These are phyloP conservation scores for Fusarium burgessii DNA, from an alignment of 2,329 filamentous ascomycete species.

Conservation along the genomic window DNA sequence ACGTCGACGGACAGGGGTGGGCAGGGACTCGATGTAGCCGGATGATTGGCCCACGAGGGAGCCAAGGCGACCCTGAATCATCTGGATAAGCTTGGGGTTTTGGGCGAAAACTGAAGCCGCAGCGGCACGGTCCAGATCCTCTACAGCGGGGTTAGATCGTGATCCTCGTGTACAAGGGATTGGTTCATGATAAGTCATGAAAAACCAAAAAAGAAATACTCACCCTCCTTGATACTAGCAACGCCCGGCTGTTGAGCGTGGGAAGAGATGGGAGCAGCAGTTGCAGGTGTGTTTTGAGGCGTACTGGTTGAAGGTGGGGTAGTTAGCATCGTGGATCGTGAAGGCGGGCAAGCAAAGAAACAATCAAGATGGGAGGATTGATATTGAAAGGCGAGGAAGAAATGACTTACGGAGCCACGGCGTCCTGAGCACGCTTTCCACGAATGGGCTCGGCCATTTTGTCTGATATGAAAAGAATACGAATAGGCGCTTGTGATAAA, in stretches of 20 bases:
- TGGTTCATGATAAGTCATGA: slow-evolving; percentile 4
- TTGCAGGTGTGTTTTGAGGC: slow-evolving; percentile 96
- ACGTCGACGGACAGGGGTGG: slow-evolving; percentile 87
- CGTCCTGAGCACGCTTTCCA: slow-evolving; percentile 69
- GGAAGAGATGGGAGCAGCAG: slow-evolving; percentile 96
- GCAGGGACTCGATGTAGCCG: slow-evolving; percentile 97
- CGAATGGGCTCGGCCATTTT: slow-evolving; percentile 73
- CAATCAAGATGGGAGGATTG: slow-evolving; percentile 14
- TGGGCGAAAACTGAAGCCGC: slow-evolving; percentile 95
- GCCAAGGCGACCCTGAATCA: slow-evolving; percentile 98
- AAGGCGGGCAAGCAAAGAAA: slow-evolving; percentile 41
- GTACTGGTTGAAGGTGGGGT: slow-evolving; percentile 76
- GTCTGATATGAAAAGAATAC: slow-evolving; percentile 49
- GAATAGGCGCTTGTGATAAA: slow-evolving; percentile 46
- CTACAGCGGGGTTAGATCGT: slow-evolving; percentile 60
- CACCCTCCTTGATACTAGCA: slow-evolving; percentile 97
- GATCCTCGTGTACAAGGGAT: slow-evolving; percentile 8
- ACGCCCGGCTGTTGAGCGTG: slow-evolving; percentile 96
- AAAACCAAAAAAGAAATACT: slow-evolving; percentile 50
- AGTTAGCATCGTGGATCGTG: slow-evolving; percentile 50
- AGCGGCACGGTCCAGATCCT: slow-evolving; percentile 88
- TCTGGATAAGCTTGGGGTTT: slow-evolving; percentile 92
- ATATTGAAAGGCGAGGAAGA: slow-evolving; percentile 27
- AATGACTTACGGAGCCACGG: slow-evolving; percentile 68
- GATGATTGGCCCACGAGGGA: slow-evolving; percentile 94